Evolutionary conservation across 495 filamentous ascomycete species (phyloP), one percentile per base, ranked within the genome.

Genomic region (Stereocaulon alpinum): DNA sequence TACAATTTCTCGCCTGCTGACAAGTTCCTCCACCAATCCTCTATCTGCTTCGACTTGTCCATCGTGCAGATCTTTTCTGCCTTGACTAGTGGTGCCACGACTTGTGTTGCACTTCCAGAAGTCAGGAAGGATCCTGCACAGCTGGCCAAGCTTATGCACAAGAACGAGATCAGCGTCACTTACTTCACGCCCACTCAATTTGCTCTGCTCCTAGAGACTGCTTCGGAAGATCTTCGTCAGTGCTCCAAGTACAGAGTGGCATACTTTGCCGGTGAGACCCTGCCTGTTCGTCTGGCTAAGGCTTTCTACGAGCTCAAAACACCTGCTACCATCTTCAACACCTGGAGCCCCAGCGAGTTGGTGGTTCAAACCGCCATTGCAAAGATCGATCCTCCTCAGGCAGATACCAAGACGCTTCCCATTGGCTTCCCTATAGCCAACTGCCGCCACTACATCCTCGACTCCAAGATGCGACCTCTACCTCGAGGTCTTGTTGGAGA

Each of bases 401-500:
- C 22, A 17, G 41, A 37, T 20, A 44, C 32, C 20, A 49, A 22
- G 43, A 60, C 48, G 10, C 69, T 70, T 55, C 63, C 71, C 0
- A 59, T 64, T 18, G 76, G 74, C 0, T 63, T 62, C 7, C 18
- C 66, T 1, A 53, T 76, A 15, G 71, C 74, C 0, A 78, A 78
- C 60, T 73, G 72, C 45, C 52, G 64, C 4, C 55, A 69, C 9
- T 77, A 75, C 62, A 68, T 83, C 40, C 51, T 83, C 1, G 78
- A 80, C 44, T 60, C 72, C 17, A 24, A 66, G 6, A 24, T 73
- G 6, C 64, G 72, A 0, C 72, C 74, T 2, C 45, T 84, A 0
- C 83, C 85, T 9, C 53, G 76, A 0, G 89, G 89, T 0, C 77
- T 85, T 48, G 68, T 82, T 6, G 92, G 92, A 15, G 92, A 97